These are phyloP conservation scores for Austropuccinia psidii DNA, from an alignment of 1,284 basidiomycete species.

Conservation along the genomic window DNA sequence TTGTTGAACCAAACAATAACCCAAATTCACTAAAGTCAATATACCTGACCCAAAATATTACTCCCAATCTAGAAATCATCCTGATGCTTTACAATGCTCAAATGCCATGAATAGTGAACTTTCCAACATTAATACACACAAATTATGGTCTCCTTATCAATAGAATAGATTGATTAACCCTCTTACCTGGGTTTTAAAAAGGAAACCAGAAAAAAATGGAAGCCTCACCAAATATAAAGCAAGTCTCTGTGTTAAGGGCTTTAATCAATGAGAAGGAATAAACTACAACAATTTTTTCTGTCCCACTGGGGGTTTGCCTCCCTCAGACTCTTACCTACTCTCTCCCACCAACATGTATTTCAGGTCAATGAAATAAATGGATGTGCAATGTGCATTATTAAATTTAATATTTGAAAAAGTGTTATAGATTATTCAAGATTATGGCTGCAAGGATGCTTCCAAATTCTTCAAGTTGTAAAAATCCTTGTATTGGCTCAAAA, in stretches of 20 bases:
- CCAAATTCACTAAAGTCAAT: too few relatives aligned
- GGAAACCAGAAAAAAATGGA: constrained; percentile 48
- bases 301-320: constrained; percentile 47
- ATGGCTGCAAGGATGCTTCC: constrained; percentile 38
- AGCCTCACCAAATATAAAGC: constrained; percentile 48
- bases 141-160: too few relatives aligned
- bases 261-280: too few relatives aligned
- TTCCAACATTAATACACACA: too few relatives aligned
- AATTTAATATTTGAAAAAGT: constrained; percentile 50
- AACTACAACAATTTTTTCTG: too few relatives aligned
- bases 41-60: too few relatives aligned
- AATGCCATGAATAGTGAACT: too few relatives aligned
- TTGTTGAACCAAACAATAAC: too few relatives aligned
- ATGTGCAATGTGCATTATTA: constrained; percentile 51
- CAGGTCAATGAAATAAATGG: constrained; percentile 50
- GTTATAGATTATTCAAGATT: constrained; percentile 48
- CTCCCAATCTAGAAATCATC: too few relatives aligned
- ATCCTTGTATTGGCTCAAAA: neutral
- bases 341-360: constrained; percentile 47
- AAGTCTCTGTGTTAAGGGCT: constrained; percentile 50
- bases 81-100: too few relatives aligned
- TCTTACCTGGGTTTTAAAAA: constrained; percentile 49
- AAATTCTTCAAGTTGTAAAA: neutral
- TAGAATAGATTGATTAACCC: constrained; percentile 46
- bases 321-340: constrained; percentile 47